phyloP scores from a whole-genome alignment of 768 basidiomycete genomes.

The Cystobasidium onofrii region DNA sequence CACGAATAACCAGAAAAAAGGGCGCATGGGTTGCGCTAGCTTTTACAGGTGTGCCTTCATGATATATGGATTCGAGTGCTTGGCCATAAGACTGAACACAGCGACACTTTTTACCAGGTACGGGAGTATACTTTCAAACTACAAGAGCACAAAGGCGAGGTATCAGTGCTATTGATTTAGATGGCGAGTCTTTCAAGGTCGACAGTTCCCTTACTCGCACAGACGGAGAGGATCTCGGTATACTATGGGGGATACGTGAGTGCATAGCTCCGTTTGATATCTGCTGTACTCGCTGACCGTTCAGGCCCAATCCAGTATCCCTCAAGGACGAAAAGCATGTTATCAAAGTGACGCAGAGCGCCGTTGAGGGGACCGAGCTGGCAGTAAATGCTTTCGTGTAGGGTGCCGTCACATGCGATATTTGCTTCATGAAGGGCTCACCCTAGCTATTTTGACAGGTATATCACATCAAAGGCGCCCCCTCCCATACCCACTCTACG shows the following conservation, averaged over 20 bases:
- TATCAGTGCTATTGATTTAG: neutral
- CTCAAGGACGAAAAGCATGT: conserved; percentile 21
- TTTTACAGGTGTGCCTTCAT: neutral
- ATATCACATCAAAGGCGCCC: neutral
- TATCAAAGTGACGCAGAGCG: neutral
- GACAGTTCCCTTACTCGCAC: too few species aligned
- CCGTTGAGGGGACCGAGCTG: neutral
- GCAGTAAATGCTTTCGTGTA: conserved; percentile 21
- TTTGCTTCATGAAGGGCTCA: too few species aligned
- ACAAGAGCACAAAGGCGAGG: neutral
- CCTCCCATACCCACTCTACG: neutral
- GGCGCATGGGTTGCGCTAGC: neutral
- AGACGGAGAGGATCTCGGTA: neutral
- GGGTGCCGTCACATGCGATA: too few species aligned
- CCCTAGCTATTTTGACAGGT: neutral
- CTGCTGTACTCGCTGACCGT: neutral
- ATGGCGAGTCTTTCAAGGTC: conserved; percentile 11
- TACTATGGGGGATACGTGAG: conserved; percentile 7
- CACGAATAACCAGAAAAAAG: neutral
- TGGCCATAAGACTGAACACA: too few species aligned
- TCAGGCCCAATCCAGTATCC: too few species aligned
- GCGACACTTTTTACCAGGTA: conserved; percentile 6
- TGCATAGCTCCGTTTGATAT: neutral
- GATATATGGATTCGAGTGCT: too few species aligned
- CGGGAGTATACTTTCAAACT: conserved; percentile 22